phyloP scores from a whole-genome alignment of 495 filamentous ascomycete species.

The Sphaerosporella brunnea region DNA sequence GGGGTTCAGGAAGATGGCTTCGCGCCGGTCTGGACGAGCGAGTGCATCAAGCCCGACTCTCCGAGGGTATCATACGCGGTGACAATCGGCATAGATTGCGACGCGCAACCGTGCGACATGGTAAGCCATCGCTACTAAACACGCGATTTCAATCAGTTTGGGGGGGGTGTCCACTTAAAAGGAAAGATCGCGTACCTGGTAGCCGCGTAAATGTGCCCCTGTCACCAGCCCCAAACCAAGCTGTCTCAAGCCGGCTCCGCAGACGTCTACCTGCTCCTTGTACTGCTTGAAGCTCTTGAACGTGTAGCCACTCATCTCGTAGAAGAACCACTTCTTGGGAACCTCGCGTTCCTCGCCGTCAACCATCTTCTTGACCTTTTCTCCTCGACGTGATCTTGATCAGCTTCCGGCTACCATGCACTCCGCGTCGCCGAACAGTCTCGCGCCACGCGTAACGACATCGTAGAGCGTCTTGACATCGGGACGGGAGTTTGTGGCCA shows the following conservation, averaged over 20 bases:
- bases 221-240: conserved; percentile 57
- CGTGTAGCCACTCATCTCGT: conserved; percentile 74
- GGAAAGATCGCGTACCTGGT: conserved; percentile 44
- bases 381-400: conserved; percentile 76
- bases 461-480: conserved; percentile 75
- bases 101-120: conserved; percentile 54
- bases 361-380: conserved; percentile 95
- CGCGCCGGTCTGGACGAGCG: conserved; percentile 68
- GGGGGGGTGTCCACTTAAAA: too few species aligned
- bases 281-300: conserved; percentile 83
- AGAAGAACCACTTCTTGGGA: conserved; percentile 92
- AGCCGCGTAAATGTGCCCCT: conserved; percentile 70
- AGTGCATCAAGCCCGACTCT: conserved; percentile 82
- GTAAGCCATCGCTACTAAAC: conserved; percentile 55
- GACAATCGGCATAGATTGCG: conserved; percentile 89
- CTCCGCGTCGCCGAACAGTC: conserved; percentile 76
- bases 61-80: conserved; percentile 97
- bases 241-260: conserved; percentile 63
- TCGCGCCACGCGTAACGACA: conserved; percentile 58
- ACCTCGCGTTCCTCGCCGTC: conserved; percentile 79
- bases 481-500: conserved; percentile 43
- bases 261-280: conserved; percentile 50
- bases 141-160: conserved; percentile 10
- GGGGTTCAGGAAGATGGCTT: conserved; percentile 84
- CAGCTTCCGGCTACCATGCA: conserved; percentile 58